A percentile compares a stretch with the other conserved stretches of the same genome.
Conservation (phyloP, 2,329 filamentous ascomycete genomes). For the Cryoendolithus antarcticus region DNA sequence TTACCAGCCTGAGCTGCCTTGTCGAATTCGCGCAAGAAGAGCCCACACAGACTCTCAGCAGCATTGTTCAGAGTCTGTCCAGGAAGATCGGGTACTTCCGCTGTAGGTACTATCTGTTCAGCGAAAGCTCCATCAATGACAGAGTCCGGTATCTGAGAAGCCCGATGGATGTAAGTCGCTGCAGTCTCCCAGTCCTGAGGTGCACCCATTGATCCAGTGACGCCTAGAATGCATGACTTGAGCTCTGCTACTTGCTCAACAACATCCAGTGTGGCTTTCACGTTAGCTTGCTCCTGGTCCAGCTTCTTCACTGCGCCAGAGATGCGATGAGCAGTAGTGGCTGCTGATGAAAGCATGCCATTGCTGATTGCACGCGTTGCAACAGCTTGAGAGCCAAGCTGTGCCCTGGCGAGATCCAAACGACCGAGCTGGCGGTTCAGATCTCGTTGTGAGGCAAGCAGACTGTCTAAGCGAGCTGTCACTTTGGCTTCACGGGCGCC, state of each 20-base stretch:
- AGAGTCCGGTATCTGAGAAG: slow-evolving; percentile 64
- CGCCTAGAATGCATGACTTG: slow-evolving; percentile 89
- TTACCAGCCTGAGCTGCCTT: slow-evolving; percentile 80
- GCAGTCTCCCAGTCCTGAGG: slow-evolving; percentile 98
- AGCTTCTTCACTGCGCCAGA: slow-evolving; percentile 77
- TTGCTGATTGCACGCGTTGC: slow-evolving; percentile 73
- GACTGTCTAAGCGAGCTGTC: slow-evolving; percentile 59
- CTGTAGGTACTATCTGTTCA: slow-evolving; percentile 82
- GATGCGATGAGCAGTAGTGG: slow-evolving; percentile 72
- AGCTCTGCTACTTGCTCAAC: slow-evolving; percentile 95
- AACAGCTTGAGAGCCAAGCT: slow-evolving; percentile 75
- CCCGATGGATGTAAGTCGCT: slow-evolving; percentile 75
- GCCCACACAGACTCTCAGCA: slow-evolving; percentile 73
- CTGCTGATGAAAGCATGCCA: slow-evolving; percentile 79
- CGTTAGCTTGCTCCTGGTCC: slow-evolving; percentile 80
- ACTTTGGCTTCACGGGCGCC: slow-evolving; percentile 64
- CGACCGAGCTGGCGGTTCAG: slow-evolving; percentile 76
- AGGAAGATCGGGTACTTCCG: slow-evolving; percentile 87
- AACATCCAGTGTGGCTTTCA: slow-evolving; percentile 79
- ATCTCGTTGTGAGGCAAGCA: slow-evolving; percentile 74
- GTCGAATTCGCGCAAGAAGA: slow-evolving; percentile 92
- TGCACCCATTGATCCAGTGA: slow-evolving; percentile 91
- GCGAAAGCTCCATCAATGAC: slow-evolving; percentile 81
- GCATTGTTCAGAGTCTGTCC: slow-evolving; percentile 76
- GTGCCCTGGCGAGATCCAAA: slow-evolving; percentile 77